These are phyloP conservation scores for Ganoderma resinaceum DNA, from an alignment of 1,284 basidiomycete species.

Conservation along the genomic window DNA sequence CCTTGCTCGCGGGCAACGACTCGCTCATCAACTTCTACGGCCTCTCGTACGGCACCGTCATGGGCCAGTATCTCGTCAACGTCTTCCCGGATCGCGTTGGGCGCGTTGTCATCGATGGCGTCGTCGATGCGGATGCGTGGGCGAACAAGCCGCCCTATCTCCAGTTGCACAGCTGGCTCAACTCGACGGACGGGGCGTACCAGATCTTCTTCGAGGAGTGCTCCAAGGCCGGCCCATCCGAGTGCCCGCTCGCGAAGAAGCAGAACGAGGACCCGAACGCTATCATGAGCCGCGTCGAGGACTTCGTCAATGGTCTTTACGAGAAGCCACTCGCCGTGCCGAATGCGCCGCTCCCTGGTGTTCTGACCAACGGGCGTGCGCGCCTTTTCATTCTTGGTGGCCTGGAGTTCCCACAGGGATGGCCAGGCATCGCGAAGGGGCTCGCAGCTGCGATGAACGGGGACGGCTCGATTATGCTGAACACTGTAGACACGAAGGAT, in stretches of 20 bases:
- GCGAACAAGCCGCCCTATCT: conserved; percentile 43
- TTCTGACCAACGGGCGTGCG: conserved; percentile 45
- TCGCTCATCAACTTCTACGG: conserved; percentile 45
- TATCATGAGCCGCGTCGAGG: conserved; percentile 42
- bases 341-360: conserved; percentile 38
- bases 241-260: conserved; percentile 40
- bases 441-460: conserved; percentile 38
- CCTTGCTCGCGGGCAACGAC: conserved; percentile 47
- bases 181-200: conserved; percentile 42
- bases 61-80: conserved; percentile 38
- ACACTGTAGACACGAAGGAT: conserved; percentile 23
- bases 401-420: conserved; percentile 23
- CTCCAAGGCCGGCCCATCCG: conserved; percentile 40
- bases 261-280: conserved; percentile 36
- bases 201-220: conserved; percentile 44
- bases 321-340: conserved; percentile 40
- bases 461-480: conserved; percentile 33
- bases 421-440: conserved; percentile 26
- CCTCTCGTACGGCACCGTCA: conserved; percentile 36
- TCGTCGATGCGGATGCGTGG: conserved; percentile 37
- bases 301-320: conserved; percentile 44
- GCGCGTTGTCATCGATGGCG: conserved; percentile 35
- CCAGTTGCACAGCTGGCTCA: conserved; percentile 43
- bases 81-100: conserved; percentile 37
- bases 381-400: conserved; percentile 35